Percentiles rank a stretch among this genome's conserved stretches.
phyloP scores from a whole-genome alignment of 257 asterid genomes.

The Solanum phureja region DNA sequence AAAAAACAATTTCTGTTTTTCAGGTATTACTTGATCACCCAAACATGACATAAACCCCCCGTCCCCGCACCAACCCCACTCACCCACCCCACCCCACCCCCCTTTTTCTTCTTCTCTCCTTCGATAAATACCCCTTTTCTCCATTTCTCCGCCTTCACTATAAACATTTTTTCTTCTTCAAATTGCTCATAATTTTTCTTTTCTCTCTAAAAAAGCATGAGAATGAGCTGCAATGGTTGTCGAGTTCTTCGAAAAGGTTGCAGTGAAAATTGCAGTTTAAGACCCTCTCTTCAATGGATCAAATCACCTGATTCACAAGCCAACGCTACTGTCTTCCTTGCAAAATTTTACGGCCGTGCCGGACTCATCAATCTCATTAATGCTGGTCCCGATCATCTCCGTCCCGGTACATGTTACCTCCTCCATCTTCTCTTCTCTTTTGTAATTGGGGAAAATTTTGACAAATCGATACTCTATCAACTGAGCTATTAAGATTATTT shows the following conservation, averaged over 20 bases:
- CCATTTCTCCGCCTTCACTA: neutral
- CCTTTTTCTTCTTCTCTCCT: neutral
- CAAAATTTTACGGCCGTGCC: constrained; percentile 84
- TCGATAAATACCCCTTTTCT: constrained; percentile 6
- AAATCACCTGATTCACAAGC: constrained; percentile 60
- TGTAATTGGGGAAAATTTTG: neutral
- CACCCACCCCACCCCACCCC: neutral
- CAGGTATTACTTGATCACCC: neutral
- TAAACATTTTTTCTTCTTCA: neutral
- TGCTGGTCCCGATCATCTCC: constrained; percentile 57
- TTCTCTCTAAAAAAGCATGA: neutral
- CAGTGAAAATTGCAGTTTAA: constrained; percentile 40
- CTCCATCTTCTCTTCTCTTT: too few relatives aligned
- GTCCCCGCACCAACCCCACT: neutral
- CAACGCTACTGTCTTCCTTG: constrained; percentile 77
- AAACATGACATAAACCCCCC: constrained; percentile 1
- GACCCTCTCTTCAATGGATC: constrained; percentile 68
- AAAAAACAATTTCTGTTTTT: neutral
- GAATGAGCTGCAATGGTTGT: constrained; percentile 90
- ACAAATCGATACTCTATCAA: neutral
- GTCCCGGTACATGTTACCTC: constrained; percentile 29
- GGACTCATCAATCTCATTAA: constrained; percentile 68
- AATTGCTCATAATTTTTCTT: neutral
- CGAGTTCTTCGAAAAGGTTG: constrained; percentile 82
- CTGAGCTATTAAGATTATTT: neutral